A percentile compares a stretch with the other conserved stretches of the same genome.
phyloP scores from a whole-genome alignment of 805 yeast genomes.

The Pichia exigua region DNA sequence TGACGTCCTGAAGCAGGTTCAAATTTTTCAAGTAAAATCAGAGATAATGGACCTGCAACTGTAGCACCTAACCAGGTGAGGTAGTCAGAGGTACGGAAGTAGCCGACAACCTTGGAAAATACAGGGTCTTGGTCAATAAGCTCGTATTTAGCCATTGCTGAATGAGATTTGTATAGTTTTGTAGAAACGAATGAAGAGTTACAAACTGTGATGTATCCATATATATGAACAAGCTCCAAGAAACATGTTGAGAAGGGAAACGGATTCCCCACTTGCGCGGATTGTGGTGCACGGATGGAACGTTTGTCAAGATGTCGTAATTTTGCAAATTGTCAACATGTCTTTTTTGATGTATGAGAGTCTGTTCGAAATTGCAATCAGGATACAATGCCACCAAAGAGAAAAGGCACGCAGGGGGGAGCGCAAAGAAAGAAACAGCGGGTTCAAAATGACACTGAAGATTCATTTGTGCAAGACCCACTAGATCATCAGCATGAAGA shows the following conservation, averaged over 20 bases:
- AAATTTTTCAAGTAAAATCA: slow-evolving; percentile 37
- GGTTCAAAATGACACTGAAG: background rate
- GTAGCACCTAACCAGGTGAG: slow-evolving; percentile 41
- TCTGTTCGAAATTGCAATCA: background rate
- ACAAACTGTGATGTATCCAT: background rate
- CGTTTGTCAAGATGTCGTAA: background rate
- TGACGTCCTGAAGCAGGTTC: slow-evolving; percentile 41
- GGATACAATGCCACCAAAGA: slow-evolving; percentile 3
- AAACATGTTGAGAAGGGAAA: background rate
- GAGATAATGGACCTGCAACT: slow-evolving; percentile 40
- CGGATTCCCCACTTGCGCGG: background rate
- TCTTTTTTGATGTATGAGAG: too few relatives aligned
- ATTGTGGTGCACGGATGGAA: background rate
- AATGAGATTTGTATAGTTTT: background rate
- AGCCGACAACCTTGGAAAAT: slow-evolving; percentile 61
- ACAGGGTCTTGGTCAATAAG: slow-evolving; percentile 74
- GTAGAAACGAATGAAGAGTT: background rate
- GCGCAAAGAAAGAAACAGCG: slow-evolving; percentile 3
- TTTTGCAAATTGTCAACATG: background rate
- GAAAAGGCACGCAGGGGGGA: background rate
- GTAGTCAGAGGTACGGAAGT: slow-evolving; percentile 63
- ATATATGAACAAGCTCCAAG: background rate
- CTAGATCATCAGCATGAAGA: background rate
- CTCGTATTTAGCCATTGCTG: slow-evolving; percentile 21
- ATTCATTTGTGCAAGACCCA: background rate